phyloP scores from a whole-genome alignment of 2,329 filamentous ascomycete species.

The Cercospora sp. region DNA sequence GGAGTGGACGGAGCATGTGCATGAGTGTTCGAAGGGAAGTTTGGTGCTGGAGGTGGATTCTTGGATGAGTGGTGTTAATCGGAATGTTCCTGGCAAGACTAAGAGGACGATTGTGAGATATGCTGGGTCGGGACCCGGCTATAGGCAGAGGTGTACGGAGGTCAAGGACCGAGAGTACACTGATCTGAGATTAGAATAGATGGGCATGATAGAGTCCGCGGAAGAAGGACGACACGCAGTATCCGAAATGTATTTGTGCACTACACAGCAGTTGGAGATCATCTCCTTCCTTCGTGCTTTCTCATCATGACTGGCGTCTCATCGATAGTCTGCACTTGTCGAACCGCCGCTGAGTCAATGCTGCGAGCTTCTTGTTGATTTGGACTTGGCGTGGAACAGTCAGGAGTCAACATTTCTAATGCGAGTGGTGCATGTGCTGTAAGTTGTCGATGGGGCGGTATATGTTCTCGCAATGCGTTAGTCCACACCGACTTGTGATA shows the following conservation, averaged over 20 bases:
- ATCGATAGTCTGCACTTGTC: too few relatives aligned
- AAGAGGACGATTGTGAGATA: slow-evolving; percentile 52
- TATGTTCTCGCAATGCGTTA: too few relatives aligned
- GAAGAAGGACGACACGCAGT: too few relatives aligned
- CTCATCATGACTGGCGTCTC: neutral
- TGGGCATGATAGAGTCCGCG: neutral
- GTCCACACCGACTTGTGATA: too few relatives aligned
- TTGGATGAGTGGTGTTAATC: slow-evolving; percentile 60
- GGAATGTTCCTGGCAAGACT: slow-evolving; percentile 51
- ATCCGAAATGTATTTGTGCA: neutral
- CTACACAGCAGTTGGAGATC: neutral
- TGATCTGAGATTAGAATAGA: slow-evolving; percentile 25
- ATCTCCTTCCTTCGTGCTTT: neutral
- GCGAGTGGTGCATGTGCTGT: too few relatives aligned
- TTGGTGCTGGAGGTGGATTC: slow-evolving; percentile 53
- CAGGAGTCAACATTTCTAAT: too few relatives aligned
- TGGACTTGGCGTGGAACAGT: too few relatives aligned
- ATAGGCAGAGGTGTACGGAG: slow-evolving; percentile 40
- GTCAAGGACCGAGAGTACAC: slow-evolving; percentile 31
- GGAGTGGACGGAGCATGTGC: slow-evolving; percentile 44
- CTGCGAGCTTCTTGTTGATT: too few relatives aligned
- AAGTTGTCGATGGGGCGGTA: too few relatives aligned
- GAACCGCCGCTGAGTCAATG: too few relatives aligned
- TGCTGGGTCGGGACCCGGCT: slow-evolving; percentile 49
- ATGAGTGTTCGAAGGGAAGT: slow-evolving; percentile 48